A percentile compares a stretch with the other conserved stretches of the same genome.
Conservation (phyloP, 2,329 filamentous ascomycete species). For the Zasmidium cellare region DNA sequence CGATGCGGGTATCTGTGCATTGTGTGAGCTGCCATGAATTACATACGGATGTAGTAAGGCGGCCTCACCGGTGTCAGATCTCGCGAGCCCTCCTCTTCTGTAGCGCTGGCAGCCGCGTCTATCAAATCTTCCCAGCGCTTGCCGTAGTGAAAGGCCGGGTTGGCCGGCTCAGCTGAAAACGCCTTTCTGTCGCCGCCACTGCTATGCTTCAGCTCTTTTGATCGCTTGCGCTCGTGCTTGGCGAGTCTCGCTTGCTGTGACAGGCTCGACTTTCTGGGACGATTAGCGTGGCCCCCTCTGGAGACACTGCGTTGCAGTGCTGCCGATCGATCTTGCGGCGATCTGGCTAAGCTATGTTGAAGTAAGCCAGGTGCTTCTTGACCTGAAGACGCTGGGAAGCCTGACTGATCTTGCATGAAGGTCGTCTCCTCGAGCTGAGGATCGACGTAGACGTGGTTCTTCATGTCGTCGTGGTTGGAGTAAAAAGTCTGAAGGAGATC, state of each 20-base stretch:
- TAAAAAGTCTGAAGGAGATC: conserved; percentile 40
- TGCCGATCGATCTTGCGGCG: conserved; percentile 82
- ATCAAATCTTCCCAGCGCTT: conserved; percentile 97
- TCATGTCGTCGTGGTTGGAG: conserved; percentile 37
- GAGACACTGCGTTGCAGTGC: conserved; percentile 72
- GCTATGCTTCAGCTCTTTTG: conserved; percentile 72
- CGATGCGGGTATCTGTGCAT: conserved; percentile 46
- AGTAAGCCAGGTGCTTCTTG: conserved; percentile 64
- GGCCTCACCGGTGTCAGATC: conserved; percentile 81
- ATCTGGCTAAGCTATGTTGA: conserved; percentile 77
- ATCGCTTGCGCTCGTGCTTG: conserved; percentile 79
- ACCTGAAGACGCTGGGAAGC: conserved; percentile 57
- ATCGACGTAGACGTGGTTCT: conserved; percentile 34
- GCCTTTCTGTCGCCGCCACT: conserved; percentile 79
- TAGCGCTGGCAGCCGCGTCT: conserved; percentile 88
- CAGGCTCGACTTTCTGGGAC: conserved; percentile 83
- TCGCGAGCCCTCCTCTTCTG: conserved; percentile 79
- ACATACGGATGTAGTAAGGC: conserved; percentile 12
- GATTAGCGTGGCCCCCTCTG: conserved; percentile 57
- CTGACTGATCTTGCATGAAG: conserved; percentile 46
- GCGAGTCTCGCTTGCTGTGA: conserved; percentile 73
- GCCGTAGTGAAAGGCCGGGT: conserved; percentile 69
- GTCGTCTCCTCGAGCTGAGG: conserved; percentile 59
- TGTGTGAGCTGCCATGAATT: background rate
- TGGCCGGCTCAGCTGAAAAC: conserved; percentile 79